Percentiles rank a stretch among this genome's conserved stretches.
Conservation (phyloP, 1,139 yeast species). For the Blastobotrys persicus region DNA sequence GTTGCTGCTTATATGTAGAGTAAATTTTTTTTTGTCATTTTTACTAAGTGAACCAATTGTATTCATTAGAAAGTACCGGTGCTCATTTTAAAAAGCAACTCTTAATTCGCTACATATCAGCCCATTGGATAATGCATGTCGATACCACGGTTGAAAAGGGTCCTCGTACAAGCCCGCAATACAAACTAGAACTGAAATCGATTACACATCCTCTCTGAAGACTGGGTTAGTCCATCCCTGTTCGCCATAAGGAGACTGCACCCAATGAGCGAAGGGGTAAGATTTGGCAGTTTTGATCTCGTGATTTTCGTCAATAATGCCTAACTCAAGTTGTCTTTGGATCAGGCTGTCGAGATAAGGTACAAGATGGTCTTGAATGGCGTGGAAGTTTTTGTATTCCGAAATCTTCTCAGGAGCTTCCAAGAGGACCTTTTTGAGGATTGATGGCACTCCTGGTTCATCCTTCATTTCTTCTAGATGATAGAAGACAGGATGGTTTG, state of each 20-base stretch:
- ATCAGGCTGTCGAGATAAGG: conserved; percentile 58
- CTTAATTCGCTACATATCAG: too few species aligned
- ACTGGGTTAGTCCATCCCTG: conserved; percentile 31
- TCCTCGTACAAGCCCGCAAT: too few species aligned
- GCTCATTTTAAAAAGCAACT: too few species aligned
- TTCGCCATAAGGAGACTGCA: conserved; percentile 22
- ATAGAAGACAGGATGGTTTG: conserved; percentile 69
- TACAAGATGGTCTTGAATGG: conserved; percentile 56
- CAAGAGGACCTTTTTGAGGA: conserved; percentile 56
- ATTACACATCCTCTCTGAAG: conserved; percentile 8
- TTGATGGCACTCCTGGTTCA: conserved; percentile 70
- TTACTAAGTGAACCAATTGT: too few species aligned
- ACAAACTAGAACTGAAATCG: background rate
- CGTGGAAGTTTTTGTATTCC: conserved; percentile 59
- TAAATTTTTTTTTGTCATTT: background rate
- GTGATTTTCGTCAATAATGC: conserved; percentile 54
- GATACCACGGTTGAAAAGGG: too few species aligned
- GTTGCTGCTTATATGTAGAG: background rate
- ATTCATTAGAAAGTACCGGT: too few species aligned
- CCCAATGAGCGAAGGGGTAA: conserved; percentile 58
- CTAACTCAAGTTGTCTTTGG: conserved; percentile 54
- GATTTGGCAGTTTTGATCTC: conserved; percentile 59
- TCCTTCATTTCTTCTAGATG: conserved; percentile 74
- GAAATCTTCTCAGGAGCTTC: conserved; percentile 67
- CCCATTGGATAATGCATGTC: too few species aligned